Base-by-base conservation (phyloP, 805 yeast genomes). In the Clavispora santaluciae region DNA sequence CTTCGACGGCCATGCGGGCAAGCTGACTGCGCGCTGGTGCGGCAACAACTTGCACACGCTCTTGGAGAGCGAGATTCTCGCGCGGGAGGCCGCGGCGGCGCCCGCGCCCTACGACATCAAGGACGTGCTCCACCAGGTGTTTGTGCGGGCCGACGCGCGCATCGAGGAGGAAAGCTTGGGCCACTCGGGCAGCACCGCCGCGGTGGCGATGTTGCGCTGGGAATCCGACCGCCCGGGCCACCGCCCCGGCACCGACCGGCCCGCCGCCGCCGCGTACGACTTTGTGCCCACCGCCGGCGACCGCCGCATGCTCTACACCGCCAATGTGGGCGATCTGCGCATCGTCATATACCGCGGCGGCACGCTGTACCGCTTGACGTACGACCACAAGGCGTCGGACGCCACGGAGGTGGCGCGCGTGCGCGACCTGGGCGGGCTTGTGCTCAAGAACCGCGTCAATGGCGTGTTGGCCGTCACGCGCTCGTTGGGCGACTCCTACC, bases 1-100 rank as follows among this genome's bases (percentile, higher is more conserved):
- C 1, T 91, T 89, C 63, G 99, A 91, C 63, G 99, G 99, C 9
- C 99, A 91, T 64, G 98, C 98, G 2, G 99, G 99, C 17, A 80
- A 80, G 41, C 87, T 81, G 50, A 83, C 95, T 7, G 95, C 99
- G 1, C 78, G 91, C 54, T 90, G 95, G 95, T 89, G 97, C 66
- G 95, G 96, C 0, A 81, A 86, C 47, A 80, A 85, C 53, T 61
- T 91, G 42, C 97, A 91, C 58, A 68, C 79, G 18, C 63, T 84
- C 22, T 59, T 86, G 33, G 88, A 82, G 50, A 74, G 74, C 40
- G 75, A 72, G 40, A 72, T 88, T 16, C 57, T 55, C 28, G 45
- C 48, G 6, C 46, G 41, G 17, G 64, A 60, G 40, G 49, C 43
- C 6, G 38, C 39, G 3, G 30, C 35, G 40, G 41, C 26, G 4